Percentiles rank a stretch among this genome's conserved stretches.
These are phyloP conservation scores for Schoenoplectus tabernaemontani DNA, from an alignment of 202 grass and related monocot genomes.

Conservation along the genomic window DNA sequence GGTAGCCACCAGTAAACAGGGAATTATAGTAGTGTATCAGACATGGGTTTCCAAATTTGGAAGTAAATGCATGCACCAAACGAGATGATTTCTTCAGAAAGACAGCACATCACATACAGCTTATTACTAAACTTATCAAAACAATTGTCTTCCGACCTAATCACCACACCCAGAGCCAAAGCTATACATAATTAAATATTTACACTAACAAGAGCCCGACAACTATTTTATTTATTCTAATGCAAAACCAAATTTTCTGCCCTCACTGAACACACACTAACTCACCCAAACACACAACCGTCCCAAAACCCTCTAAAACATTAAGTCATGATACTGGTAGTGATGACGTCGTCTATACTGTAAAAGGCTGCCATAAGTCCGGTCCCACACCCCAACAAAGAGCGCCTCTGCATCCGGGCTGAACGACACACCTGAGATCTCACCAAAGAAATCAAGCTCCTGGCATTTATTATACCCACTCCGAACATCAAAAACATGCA, in stretches of 20 bases:
- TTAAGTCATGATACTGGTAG: conserved; percentile 51
- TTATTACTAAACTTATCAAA: not conserved
- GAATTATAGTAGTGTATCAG: not conserved
- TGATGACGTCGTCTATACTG: conserved; percentile 50
- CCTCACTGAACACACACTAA: not conserved
- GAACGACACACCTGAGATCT: conserved; percentile 80
- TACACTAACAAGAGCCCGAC: conserved; percentile 4
- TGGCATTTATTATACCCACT: conserved; percentile 59
- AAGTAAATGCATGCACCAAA: not conserved
- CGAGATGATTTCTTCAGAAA: not conserved
- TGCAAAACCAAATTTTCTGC: not conserved
- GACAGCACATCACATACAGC: not conserved
- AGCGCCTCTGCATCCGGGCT: conserved; percentile 62
- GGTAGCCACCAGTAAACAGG: not conserved
- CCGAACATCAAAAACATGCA: conserved; percentile 63
- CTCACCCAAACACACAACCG: not conserved
- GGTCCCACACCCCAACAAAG: conserved; percentile 77
- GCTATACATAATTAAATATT: conserved; percentile 25
- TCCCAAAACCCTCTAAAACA: conserved; percentile 28
- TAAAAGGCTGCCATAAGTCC: conserved; percentile 62
- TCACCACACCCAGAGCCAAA: not conserved
- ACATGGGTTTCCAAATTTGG: not conserved
- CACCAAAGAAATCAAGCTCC: conserved; percentile 94
- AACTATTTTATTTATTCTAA: conserved; percentile 12
- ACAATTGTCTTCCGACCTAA: not conserved